phyloP scores from a whole-genome alignment of 1,139 yeast genomes.

The Eremothecium cymbalariae region DNA sequence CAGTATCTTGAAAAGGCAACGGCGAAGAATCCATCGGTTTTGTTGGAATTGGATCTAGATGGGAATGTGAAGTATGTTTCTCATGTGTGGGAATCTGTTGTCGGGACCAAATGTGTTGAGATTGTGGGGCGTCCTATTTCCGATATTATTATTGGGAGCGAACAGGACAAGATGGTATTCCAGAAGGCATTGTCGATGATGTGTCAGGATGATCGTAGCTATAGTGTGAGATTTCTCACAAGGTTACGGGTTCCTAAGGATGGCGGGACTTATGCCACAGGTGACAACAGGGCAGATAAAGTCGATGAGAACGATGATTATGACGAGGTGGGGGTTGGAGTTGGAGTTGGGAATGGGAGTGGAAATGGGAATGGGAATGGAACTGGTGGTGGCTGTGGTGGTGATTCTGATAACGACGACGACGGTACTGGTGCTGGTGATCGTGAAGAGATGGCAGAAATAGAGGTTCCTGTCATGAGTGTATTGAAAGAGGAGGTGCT shows the following conservation, averaged over 20 bases:
- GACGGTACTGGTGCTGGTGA: no score
- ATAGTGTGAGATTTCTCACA: slow-evolving; percentile 54
- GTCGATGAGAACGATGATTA: not conserved
- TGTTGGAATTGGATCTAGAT: slow-evolving; percentile 73
- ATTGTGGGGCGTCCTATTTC: slow-evolving; percentile 55
- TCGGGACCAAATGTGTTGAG: slow-evolving; percentile 52
- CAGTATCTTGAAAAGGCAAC: slow-evolving; percentile 41
- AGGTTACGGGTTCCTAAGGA: not conserved
- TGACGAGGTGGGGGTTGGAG: not conserved
- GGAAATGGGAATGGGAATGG: no score
- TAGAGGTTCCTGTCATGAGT: slow-evolving; percentile 11
- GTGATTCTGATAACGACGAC: slow-evolving; percentile 15
- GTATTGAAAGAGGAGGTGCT: no score
- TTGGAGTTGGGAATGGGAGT: no score
- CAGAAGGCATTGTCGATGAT: slow-evolving; percentile 61
- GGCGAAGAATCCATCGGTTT: slow-evolving; percentile 67
- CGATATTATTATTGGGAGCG: slow-evolving; percentile 57
- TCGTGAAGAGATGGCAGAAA: slow-evolving; percentile 15
- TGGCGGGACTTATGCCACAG: no score
- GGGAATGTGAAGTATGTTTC: slow-evolving; percentile 71
- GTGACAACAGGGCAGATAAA: not conserved
- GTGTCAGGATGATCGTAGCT: slow-evolving; percentile 67
- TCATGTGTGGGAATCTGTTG: slow-evolving; percentile 64
- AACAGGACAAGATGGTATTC: slow-evolving; percentile 60
- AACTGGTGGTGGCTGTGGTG: slow-evolving; percentile 16